Evolutionary conservation across 306 rosid species (phyloP).

Genomic region (Ormosia semicastrata): DNA sequence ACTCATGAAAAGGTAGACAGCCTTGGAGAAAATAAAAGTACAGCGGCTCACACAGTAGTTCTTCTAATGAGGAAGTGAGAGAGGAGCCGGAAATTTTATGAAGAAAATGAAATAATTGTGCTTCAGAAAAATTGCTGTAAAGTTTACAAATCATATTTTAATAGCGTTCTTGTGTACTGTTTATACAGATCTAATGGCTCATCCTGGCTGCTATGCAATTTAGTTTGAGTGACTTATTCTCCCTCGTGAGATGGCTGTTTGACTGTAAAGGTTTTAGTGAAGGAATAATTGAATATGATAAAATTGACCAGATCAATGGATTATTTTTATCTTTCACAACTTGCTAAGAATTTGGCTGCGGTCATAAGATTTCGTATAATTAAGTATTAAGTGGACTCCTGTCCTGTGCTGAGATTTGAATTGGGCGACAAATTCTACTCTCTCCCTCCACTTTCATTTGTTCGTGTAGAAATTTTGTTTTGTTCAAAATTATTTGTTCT

Average conservation of each 20-base stretch:
- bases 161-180: conserved; percentile 8
- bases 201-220: background rate
- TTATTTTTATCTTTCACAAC: background rate
- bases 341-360: background rate
- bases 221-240: conserved; percentile 3
- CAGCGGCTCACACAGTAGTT: conserved; percentile 96
- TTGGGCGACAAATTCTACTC: too few relatives aligned
- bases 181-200: conserved; percentile 1
- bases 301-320: background rate
- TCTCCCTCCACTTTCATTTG: too few relatives aligned
- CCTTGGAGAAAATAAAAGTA: conserved; percentile 93
- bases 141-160: background rate
- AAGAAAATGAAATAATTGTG: background rate
- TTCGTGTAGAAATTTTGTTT: too few relatives aligned
- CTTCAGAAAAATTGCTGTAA: background rate
- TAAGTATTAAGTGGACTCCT: background rate
- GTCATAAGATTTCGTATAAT: background rate
- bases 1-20: conserved; percentile 98
- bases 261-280: background rate
- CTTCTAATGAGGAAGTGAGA: conserved; percentile 81
- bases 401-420: background rate
- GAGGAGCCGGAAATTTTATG: background rate
- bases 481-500: too few relatives aligned
- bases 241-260: background rate
- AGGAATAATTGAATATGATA: background rate